Conservation (phyloP, 2,329 filamentous ascomycete genomes). For the Fusarium compactum region DNA sequence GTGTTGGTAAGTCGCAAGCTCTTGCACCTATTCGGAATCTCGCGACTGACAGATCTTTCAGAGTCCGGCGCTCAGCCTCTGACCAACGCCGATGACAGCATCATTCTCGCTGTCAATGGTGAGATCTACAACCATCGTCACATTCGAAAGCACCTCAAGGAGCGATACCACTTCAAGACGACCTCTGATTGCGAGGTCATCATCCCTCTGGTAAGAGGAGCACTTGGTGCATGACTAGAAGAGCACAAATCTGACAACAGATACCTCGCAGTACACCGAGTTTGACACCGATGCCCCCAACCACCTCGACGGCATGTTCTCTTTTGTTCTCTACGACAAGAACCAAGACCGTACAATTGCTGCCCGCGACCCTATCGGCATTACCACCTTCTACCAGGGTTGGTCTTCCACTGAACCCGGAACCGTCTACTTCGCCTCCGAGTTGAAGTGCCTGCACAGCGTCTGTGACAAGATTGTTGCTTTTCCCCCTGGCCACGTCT, state of each 20-base stretch:
- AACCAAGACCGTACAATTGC: slow-evolving; percentile 91
- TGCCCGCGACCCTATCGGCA: slow-evolving; percentile 94
- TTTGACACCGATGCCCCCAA: slow-evolving; percentile 93
- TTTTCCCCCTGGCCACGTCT: slow-evolving; percentile 96
- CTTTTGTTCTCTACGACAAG: slow-evolving; percentile 98
- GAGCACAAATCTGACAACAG: slow-evolving; percentile 29
- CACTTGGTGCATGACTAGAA: not conserved
- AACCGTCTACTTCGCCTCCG: slow-evolving; percentile 94
- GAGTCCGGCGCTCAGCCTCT: slow-evolving; percentile 96
- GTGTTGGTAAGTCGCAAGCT: slow-evolving; percentile 76
- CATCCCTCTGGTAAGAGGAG: slow-evolving; percentile 81
- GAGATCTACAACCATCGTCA: slow-evolving; percentile 99
- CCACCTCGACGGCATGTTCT: slow-evolving; percentile 99
- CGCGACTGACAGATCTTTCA: slow-evolving; percentile 53
- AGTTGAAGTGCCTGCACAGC: slow-evolving; percentile 91
- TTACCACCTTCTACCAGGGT: slow-evolving; percentile 98
- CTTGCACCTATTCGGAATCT: slow-evolving; percentile 19
- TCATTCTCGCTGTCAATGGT: slow-evolving; percentile 96
- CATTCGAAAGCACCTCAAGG: slow-evolving; percentile 87
- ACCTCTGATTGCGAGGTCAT: slow-evolving; percentile 99
- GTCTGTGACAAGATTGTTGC: slow-evolving; percentile 96
- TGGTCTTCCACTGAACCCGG: slow-evolving; percentile 85
- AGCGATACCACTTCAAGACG: slow-evolving; percentile 95
- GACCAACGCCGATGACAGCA: slow-evolving; percentile 87
- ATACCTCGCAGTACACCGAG: slow-evolving; percentile 79